Evolutionary conservation across 1,284 basidiomycete species (phyloP), one percentile per base, ranked within the genome.

Genomic region (Trametes sp.): DNA sequence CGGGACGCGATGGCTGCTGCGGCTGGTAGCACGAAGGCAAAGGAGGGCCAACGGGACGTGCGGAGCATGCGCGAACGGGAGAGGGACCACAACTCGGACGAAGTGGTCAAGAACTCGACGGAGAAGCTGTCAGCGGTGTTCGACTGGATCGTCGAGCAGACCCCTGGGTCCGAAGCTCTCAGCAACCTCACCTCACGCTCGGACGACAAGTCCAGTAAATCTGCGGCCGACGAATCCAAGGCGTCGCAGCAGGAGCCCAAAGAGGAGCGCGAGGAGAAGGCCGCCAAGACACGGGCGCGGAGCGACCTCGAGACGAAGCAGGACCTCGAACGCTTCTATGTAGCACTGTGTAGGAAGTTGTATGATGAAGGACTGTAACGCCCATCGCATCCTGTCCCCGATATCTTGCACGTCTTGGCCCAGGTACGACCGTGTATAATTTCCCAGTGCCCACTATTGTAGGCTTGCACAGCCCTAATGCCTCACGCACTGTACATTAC

Each of bases 81-180:
- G 53, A 57, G 68, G 57, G 76, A 73, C 51, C 72, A 75, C 56
- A 74, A 77, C 58, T 81, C 84, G 31, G 89, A 90, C 65, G 85
- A 83, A 4, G 78, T 87, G 13, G 76, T 92, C 61, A 87, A 82
- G 72, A 80, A 83, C 1, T 89, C 90, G 21, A 89, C 90, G 2
- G 89, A 89, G 64, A 87, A 84, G 68, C 75, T 92, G 4, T 90
- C 88, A 2, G 83, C 82, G 1, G 88, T 92, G 31, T 84, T 93
- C 67, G 90, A 93, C 72, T 93, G 90, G 90, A 75, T 92, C 23
- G 81, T 87, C 16, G 89, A 92, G n/a, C 86, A 88, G 67, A 85
- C 88, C 5, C 89, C 90, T 13, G 55, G 11, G 69, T 77, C 3
- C 48, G 59, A 36, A 35, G 53, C 59, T 2, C 65, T 63, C 46